Conservation (phyloP, 495 filamentous ascomycete species). For the Neurospora sp. region DNA sequence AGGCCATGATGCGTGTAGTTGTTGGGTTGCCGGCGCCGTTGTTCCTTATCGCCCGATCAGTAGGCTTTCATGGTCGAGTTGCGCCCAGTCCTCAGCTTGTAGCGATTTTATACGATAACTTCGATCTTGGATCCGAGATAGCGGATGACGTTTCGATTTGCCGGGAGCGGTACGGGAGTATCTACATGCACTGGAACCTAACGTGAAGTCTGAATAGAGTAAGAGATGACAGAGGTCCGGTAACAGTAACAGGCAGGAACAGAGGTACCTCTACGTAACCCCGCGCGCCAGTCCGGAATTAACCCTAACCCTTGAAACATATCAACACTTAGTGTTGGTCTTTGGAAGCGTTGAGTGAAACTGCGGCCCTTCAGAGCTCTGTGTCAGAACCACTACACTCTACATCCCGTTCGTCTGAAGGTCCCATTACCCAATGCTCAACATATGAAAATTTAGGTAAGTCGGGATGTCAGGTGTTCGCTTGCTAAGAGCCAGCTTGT, state of each 20-base stretch:
- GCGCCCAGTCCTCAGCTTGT: neutral
- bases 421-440: neutral
- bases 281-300: neutral
- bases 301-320: neutral
- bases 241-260: neutral
- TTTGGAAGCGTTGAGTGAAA: neutral
- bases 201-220: neutral
- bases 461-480: neutral
- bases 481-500: neutral
- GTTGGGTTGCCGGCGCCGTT: neutral
- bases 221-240: neutral
- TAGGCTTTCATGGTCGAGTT: neutral
- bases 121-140: neutral
- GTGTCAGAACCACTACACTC: neutral
- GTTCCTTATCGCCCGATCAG: neutral
- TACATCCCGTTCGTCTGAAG: neutral
- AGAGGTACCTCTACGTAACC: neutral
- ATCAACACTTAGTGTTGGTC: neutral
- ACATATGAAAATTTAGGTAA: neutral
- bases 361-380: neutral
- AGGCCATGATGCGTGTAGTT: constrained; percentile 26
- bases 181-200: neutral
- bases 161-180: neutral
- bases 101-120: neutral
- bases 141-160: neutral